These are phyloP conservation scores for Capsella rubella DNA, from an alignment of 441 rosid genomes.

Conservation along the genomic window DNA sequence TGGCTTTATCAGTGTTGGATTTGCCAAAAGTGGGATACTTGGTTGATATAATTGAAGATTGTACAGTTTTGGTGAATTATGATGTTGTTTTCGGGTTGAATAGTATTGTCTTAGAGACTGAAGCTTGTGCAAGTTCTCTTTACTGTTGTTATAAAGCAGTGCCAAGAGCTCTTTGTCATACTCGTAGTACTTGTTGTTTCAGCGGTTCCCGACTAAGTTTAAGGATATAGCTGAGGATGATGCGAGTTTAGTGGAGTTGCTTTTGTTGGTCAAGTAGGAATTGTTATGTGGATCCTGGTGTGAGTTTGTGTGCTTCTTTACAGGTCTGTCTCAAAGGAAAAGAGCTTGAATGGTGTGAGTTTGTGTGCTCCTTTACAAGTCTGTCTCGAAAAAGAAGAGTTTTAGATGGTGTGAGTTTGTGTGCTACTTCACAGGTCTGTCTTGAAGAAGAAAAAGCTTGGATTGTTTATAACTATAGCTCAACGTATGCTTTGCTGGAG, in stretches of 20 bases:
- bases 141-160: constrained; percentile 89
- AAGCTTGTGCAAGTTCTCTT: constrained; percentile 77
- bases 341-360: constrained; percentile 53
- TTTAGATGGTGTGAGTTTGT: background rate
- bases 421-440: no score
- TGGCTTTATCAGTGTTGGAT: constrained; percentile 75
- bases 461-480: constrained; percentile 56
- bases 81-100: constrained; percentile 77
- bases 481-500: constrained; percentile 62
- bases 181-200: constrained; percentile 78
- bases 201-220: constrained; percentile 73
- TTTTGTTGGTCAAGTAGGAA: constrained; percentile 74
- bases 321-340: constrained; percentile 76
- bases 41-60: constrained; percentile 72
- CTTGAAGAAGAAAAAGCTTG: constrained; percentile 40
- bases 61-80: constrained; percentile 70
- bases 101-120: constrained; percentile 55
- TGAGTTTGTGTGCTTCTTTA: constrained; percentile 79
- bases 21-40: constrained; percentile 87
- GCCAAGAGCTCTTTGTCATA: constrained; percentile 91
- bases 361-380: no score
- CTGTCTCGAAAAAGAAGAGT: background rate
- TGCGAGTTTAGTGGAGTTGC: constrained; percentile 58
- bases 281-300: constrained; percentile 95
- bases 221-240: constrained; percentile 47